Evolutionary conservation across 345 rosid species (phyloP), one percentile per base, ranked within the genome.

Genomic region (Eucalyptus pumila): DNA sequence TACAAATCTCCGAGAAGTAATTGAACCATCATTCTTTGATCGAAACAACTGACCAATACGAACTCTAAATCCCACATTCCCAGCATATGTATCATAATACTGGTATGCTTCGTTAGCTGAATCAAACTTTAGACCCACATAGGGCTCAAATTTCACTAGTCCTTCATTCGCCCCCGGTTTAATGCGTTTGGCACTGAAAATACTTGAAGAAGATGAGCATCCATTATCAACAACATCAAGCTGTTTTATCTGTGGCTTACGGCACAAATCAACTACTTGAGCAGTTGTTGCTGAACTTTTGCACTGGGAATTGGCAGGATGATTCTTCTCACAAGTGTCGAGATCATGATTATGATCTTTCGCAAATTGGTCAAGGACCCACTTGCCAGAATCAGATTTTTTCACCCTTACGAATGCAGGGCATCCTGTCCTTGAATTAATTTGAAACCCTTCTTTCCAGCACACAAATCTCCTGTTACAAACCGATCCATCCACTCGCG

Each of bases 321-420:
- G 88, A 83, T 87, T 90, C 32, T 93, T 94, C 47, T 50, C 93
- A 51, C 87, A 90, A 69, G 86, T 89, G 60, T 94, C 94, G 48
- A 97, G 96, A 88, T 95, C 97, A 91, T 97, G 99, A 92, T 97
- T 97, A 91, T 97, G 99, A 89, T 96, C 97, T 91, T 95, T 94
- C 47, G 93, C 94, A 47, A 97, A 91, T 85, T 96, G 99, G 89
- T 96, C 99, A 87, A 97, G 90, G 88, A 95, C 93, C 99, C 99
- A 97, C 91, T 97, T 97, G 87, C 99, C 97, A 1, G 97, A 93
- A 92, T 95, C 97, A 40, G 94, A 89, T 87, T 92, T 94, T 89
- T 94, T 97, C 37, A 97, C 99, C 56, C 99, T 94, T n/a, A 97
- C 90, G 85, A 96, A 96, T 19, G 99, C 99, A 3, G 99, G 94